Base-by-base conservation (phyloP, 2,329 filamentous ascomycete species). In the Rutstroemia sp. region DNA sequence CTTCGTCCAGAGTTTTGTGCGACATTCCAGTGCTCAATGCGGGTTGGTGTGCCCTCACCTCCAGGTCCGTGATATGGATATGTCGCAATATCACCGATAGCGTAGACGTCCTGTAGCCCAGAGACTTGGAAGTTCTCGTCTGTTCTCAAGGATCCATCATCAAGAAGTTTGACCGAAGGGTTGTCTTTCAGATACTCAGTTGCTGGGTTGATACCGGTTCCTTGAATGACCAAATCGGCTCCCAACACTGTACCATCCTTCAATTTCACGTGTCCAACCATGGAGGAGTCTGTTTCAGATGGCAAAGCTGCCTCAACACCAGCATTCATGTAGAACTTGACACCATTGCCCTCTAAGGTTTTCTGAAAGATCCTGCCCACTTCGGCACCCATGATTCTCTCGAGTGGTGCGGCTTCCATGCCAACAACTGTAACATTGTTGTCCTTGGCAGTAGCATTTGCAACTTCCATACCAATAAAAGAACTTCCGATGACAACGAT, bases 11-110 rank as follows among this genome's bases (percentile, higher is more conserved):
- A 79, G 67, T 97, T 96, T 69, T 97, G 94, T 4, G 94, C 94
- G 2, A 99, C 94, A 72, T 96, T 92, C 94, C 94, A 99, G 71
- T 99, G 94, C 77, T 99, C 94, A 68, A 97, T 96, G 61, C 94
- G 86, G 0, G 87, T 82, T 17, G 80, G 78, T 46, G 78, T 78
- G 60, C 88, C 89, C 16, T 87, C 79, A 25, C 89, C 87, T 23
- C 89, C 91, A 0, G 94, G 94, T 1, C 94, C 94, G 70, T 89
- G 81, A 75, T 99, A 99, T 0, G 94, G 94, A 72, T 90, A 96
- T 0, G 88, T 92, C 12, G 94, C 92, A 60, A 99, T 97, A 70
- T 99, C 94, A 52, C 92, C 92, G 59, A 99, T 83, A 14, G 94
- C 94, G 68, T 89, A 99, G 51, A 96, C 91, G 62, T 92, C 87